A percentile compares a stretch with the other conserved stretches of the same genome.
phyloP scores from a whole-genome alignment of 495 filamentous ascomycete genomes.

The Rostrohypoxylon terebratum region DNA sequence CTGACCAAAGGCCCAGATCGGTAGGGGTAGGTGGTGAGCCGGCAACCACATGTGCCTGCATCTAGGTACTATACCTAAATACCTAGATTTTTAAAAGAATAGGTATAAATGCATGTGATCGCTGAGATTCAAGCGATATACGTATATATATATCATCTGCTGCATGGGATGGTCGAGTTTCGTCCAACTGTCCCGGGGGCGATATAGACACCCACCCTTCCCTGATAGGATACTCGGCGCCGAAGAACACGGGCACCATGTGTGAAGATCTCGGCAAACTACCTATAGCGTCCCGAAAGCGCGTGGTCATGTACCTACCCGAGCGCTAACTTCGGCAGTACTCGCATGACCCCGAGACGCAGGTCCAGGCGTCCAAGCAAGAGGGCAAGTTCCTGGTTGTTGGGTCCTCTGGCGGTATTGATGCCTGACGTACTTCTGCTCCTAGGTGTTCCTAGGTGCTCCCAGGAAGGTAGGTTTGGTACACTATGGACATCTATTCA shows the following conservation, averaged over 20 bases:
- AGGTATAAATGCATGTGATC: background rate
- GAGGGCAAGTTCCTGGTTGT: background rate
- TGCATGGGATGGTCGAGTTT: background rate
- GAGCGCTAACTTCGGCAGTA: background rate
- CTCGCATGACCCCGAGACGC: background rate
- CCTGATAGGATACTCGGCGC: background rate
- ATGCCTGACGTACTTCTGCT: background rate
- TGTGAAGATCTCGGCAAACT: background rate
- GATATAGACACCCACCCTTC: background rate
- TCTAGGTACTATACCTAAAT: background rate
- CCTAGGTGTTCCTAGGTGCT: background rate
- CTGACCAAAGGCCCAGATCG: background rate
- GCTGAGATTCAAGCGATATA: background rate
- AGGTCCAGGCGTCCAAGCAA: background rate
- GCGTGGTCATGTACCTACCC: background rate
- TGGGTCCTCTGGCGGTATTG: background rate
- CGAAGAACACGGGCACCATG: background rate
- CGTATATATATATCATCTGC: background rate
- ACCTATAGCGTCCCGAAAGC: background rate
- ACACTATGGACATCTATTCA: no score
- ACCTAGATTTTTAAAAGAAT: background rate
- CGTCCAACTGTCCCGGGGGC: background rate
- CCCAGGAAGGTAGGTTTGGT: background rate
- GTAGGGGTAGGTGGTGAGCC: background rate
- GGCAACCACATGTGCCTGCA: background rate